Evolutionary conservation across 257 asterid species (phyloP).

Genomic region (Capsicum pubescens): DNA sequence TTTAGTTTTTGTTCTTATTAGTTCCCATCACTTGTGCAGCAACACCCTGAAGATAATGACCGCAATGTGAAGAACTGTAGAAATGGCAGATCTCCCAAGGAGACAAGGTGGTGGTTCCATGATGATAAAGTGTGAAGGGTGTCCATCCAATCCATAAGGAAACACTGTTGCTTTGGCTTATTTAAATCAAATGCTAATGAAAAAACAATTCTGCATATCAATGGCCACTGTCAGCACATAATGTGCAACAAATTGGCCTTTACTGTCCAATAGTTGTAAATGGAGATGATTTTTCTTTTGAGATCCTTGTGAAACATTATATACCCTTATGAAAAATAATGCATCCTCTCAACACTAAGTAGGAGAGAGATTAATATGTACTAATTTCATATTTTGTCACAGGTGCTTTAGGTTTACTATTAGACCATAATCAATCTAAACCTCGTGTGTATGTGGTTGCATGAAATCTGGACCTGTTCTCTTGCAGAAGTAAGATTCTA

Average conservation of each 20-base stretch:
- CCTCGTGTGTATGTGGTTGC: too few species aligned
- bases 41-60: slow-evolving; percentile 94
- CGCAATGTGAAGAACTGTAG: slow-evolving; percentile 93
- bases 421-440: too few species aligned
- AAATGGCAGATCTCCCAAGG: slow-evolving; percentile 96
- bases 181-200: slow-evolving; percentile 27
- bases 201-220: slow-evolving; percentile 24
- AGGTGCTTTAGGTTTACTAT: too few species aligned
- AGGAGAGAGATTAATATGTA: too few species aligned
- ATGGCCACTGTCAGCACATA: slow-evolving; percentile 27
- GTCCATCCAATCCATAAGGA: slow-evolving; percentile 19
- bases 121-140: not conserved
- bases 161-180: slow-evolving; percentile 30
- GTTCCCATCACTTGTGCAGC: slow-evolving; percentile 54
- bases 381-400: too few species aligned
- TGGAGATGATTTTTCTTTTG: slow-evolving; percentile 28
- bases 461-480: too few species aligned
- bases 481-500: too few species aligned
- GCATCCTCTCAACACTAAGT: too few species aligned
- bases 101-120: slow-evolving; percentile 67
- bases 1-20: slow-evolving; percentile 16
- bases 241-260: slow-evolving; percentile 25
- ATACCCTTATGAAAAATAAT: slow-evolving; percentile 8
- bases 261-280: slow-evolving; percentile 38
- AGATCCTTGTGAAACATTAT: slow-evolving; percentile 17